Percentiles rank a stretch among this genome's conserved stretches.
These are phyloP conservation scores for Periconia digitata DNA, from an alignment of 2,329 filamentous ascomycete genomes.

Conservation along the genomic window DNA sequence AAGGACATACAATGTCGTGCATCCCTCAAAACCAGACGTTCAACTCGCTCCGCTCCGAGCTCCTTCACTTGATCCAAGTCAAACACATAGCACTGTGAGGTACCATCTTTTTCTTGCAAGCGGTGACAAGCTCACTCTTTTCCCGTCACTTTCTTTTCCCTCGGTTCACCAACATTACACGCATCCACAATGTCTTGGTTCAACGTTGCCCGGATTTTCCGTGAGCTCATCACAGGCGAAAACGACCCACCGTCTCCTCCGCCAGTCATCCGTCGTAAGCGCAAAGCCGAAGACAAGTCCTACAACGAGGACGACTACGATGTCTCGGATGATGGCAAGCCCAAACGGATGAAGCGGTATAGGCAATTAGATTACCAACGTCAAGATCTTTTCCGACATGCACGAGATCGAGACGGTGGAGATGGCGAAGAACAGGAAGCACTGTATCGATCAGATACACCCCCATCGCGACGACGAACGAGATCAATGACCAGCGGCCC, in stretches of 20 bases:
- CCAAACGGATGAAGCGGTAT: background rate
- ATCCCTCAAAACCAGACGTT: too few relatives aligned
- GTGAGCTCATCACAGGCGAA: background rate
- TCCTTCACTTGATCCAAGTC: too few relatives aligned
- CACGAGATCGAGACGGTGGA: too few relatives aligned
- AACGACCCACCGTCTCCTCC: background rate
- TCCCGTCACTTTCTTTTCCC: background rate
- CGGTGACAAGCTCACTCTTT: background rate
- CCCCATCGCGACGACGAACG: background rate
- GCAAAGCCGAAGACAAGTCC: constrained; percentile 1
- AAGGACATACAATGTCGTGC: too few relatives aligned
- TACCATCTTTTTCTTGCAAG: too few relatives aligned
- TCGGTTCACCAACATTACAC: background rate
- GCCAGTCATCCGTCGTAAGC: background rate
- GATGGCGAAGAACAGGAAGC: too few relatives aligned
- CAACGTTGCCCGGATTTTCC: background rate
- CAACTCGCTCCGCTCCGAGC: too few relatives aligned
- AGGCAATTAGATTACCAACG: background rate
- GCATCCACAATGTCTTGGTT: background rate
- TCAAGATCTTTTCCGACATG: too few relatives aligned
- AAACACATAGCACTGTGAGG: too few relatives aligned
- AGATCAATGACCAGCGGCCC: background rate
- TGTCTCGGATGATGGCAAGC: background rate
- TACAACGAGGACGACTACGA: too few relatives aligned
- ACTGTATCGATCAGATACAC: too few relatives aligned